Evolutionary conservation across 2,329 filamentous ascomycete species (phyloP).

Genomic region (Cryphonectria radicalis): DNA sequence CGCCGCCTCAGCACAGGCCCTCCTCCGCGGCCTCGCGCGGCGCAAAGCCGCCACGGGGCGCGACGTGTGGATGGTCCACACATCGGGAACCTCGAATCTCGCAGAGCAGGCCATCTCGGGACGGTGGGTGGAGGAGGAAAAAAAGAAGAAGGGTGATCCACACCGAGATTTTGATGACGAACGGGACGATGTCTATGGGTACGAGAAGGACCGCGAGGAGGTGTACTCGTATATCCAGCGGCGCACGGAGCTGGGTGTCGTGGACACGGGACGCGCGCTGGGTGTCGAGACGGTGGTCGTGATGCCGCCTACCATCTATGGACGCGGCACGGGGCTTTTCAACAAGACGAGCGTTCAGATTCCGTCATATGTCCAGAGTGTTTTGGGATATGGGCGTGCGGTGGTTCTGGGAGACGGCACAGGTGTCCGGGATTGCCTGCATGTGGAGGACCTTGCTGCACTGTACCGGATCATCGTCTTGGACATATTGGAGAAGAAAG

Average conservation of each 20-base stretch:
- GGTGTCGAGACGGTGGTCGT: conserved; percentile 51
- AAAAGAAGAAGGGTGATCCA: conserved; percentile 42
- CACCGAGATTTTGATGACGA: conserved; percentile 47
- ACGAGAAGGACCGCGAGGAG: conserved; percentile 44
- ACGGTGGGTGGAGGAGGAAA: conserved; percentile 42
- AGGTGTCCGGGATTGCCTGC: conserved; percentile 6
- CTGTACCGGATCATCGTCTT: conserved; percentile 6
- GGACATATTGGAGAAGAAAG: conserved; percentile 8
- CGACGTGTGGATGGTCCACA: conserved; percentile 33
- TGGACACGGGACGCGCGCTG: conserved; percentile 43
- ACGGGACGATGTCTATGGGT: conserved; percentile 47
- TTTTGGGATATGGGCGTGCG: neutral
- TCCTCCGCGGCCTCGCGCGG: conserved; percentile 48
- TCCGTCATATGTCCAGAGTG: conserved; percentile 32
- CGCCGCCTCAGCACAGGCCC: conserved; percentile 42
- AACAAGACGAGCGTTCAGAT: conserved; percentile 47
- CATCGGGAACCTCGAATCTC: conserved; percentile 50
- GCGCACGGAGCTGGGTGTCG: conserved; percentile 48
- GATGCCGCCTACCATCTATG: conserved; percentile 53
- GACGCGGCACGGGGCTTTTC: conserved; percentile 47
- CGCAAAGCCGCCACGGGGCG: conserved; percentile 32
- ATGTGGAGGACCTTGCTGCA: conserved; percentile 20
- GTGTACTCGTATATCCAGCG: conserved; percentile 47
- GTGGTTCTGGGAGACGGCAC: conserved; percentile 15
- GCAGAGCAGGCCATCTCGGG: conserved; percentile 38